Evolutionary conservation across 2,329 filamentous ascomycete species (phyloP), one percentile per base, ranked within the genome.

Genomic region (Clarireedia hainanense): DNA sequence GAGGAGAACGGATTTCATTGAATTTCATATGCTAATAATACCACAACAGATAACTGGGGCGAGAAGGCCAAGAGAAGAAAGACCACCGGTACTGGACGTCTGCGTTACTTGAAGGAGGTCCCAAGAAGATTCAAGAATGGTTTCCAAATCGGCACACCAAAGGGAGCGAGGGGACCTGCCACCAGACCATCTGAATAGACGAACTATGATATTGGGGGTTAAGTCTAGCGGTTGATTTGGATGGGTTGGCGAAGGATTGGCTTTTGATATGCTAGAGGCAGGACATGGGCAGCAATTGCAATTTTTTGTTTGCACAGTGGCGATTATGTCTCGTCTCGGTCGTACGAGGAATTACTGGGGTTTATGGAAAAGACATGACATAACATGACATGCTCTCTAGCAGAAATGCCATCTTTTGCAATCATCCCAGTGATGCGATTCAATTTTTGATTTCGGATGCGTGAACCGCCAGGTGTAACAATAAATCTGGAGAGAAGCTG

Each of bases 21-120:
- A 34, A 12, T 9, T 34, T 34, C 10, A 34, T 34, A 85, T 81
- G 84, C 85, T 71, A 81, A 82, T 69, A 12, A 34, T 34, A 12
- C 81, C 81, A 70, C 76, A 82, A 74, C 74, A 97, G 92, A 86
- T 87, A 96, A 99, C 89, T 99, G 94, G 94, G 85, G 89, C 77
- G 92, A 97, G 85, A 99, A 99, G 89, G 92, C 91, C 71, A 97
- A 97, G 90, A 84, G 94, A 78, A 95, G 94, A 88, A 97, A 96
- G 91, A 96, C 92, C 73, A 92, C 89, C 75, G 94, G 94, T 72
- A 92, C 90, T 73, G 94, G 94, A 76, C 89, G 94, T 77, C 94
- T 91, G 86, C 85, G 90, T 74, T 89, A 91, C 80, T 84, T 99
- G 75, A 95, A 95, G 84, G 83, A 82, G 71, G 86, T 99, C 74